Evolutionary conservation across 805 yeast species (phyloP).

Genomic region (Candida dendrica): DNA sequence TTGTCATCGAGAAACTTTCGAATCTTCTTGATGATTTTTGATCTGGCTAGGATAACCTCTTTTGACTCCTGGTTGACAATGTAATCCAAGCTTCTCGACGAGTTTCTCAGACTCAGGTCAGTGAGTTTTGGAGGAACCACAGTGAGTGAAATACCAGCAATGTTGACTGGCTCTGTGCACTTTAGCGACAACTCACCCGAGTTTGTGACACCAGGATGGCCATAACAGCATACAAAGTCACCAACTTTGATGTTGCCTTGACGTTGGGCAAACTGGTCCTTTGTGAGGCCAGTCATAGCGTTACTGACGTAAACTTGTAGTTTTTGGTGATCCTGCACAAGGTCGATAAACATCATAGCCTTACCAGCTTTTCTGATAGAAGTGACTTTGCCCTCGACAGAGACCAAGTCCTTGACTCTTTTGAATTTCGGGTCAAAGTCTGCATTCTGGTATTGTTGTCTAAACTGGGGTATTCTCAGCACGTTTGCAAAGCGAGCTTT

Average conservation of each 20-base stretch:
- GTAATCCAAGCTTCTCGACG: slow-evolving; percentile 69
- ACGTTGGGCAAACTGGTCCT: slow-evolving; percentile 33
- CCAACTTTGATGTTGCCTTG: slow-evolving; percentile 50
- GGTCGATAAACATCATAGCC: slow-evolving; percentile 62
- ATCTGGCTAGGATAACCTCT: slow-evolving; percentile 42
- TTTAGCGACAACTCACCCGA: slow-evolving; percentile 75
- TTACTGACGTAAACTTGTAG: slow-evolving; percentile 60
- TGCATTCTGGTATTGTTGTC: slow-evolving; percentile 19
- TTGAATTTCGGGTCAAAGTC: slow-evolving; percentile 17
- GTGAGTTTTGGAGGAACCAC: slow-evolving; percentile 60
- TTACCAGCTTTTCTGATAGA: slow-evolving; percentile 61
- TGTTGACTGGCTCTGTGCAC: slow-evolving; percentile 36
- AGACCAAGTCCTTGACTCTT: slow-evolving; percentile 16
- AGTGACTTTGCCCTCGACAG: slow-evolving; percentile 47
- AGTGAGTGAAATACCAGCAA: slow-evolving; percentile 64
- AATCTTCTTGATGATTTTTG: slow-evolving; percentile 45
- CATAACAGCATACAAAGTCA: slow-evolving; percentile 60
- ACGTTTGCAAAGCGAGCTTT: slow-evolving; percentile 7
- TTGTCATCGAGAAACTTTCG: slow-evolving; percentile 46
- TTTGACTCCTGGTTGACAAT: slow-evolving; percentile 48
- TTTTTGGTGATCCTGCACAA: slow-evolving; percentile 49
- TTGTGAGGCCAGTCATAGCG: slow-evolving; percentile 34
- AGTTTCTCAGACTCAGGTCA: slow-evolving; percentile 49
- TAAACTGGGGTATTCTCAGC: slow-evolving; percentile 34
- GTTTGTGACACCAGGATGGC: slow-evolving; percentile 68